These are phyloP conservation scores for Kandelia obovata DNA, from an alignment of 345 rosid species.

Conservation along the genomic window DNA sequence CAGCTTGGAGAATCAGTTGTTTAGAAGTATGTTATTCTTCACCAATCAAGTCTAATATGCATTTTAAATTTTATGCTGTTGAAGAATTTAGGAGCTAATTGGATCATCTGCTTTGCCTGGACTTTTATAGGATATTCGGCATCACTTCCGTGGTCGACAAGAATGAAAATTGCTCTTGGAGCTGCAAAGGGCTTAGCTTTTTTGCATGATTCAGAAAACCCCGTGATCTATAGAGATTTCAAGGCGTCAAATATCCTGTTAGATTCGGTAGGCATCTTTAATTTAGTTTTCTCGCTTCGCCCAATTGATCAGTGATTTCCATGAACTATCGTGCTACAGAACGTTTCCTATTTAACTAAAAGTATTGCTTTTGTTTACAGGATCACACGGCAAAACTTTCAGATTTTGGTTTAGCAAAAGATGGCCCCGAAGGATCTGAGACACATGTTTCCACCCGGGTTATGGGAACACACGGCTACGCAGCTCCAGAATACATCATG, in stretches of 20 bases:
- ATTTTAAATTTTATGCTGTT: background rate
- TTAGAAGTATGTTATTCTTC: conserved; percentile 51
- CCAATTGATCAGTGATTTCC: background rate
- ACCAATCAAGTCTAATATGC: background rate
- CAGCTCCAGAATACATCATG: conserved; percentile 94
- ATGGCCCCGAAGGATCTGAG: conserved; percentile 93
- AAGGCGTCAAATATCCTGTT: conserved; percentile 84
- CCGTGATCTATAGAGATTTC: conserved; percentile 85
- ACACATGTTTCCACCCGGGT: conserved; percentile 90
- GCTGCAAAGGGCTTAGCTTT: conserved; percentile 94
- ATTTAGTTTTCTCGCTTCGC: background rate
- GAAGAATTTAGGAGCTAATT: background rate
- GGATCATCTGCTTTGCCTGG: background rate
- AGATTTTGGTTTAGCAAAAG: conserved; percentile 88
- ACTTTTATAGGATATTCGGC: conserved; percentile 58
- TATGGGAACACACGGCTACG: conserved; percentile 96
- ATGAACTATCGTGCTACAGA: too few species aligned
- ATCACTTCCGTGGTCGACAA: conserved; percentile 78
- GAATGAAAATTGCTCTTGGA: conserved; percentile 88
- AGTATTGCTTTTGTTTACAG: conserved; percentile 25
- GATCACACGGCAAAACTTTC: conserved; percentile 80
- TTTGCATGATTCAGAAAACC: conserved; percentile 82
- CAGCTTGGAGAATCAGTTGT: conserved; percentile 86
- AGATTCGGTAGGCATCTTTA: conserved; percentile 56
- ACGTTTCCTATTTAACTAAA: background rate